Evolutionary conservation across 768 basidiomycete species (phyloP).

Genomic region (Lactifluus volemus): DNA sequence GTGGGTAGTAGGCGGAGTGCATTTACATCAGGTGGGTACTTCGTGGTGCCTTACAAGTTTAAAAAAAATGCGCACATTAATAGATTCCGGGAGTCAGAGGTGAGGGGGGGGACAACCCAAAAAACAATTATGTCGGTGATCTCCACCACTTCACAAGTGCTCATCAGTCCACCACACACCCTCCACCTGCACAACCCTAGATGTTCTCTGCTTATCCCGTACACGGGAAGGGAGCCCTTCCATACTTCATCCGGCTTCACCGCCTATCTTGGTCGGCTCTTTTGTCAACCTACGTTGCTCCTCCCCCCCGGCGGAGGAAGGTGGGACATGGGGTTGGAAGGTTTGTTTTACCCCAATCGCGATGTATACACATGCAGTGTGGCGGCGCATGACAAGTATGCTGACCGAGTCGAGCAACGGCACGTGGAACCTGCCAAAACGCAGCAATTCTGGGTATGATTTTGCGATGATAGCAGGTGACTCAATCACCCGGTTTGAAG

Average conservation of each 20-base stretch:
- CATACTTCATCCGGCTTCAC: constrained; percentile 19
- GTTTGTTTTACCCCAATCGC: constrained; percentile 58
- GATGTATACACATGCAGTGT: constrained; percentile 42
- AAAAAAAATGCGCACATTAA: neutral
- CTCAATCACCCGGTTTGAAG: neutral
- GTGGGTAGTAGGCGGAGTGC: too few species aligned
- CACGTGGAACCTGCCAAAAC: constrained; percentile 55
- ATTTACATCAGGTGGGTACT: neutral
- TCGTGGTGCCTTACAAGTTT: neutral
- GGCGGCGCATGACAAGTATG: constrained; percentile 37
- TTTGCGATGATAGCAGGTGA: neutral
- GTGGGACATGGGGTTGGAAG: constrained; percentile 35
- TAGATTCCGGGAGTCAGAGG: neutral
- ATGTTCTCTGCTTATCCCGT: constrained; percentile 38
- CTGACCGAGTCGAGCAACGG: constrained; percentile 43
- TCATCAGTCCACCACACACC: constrained; percentile 42
- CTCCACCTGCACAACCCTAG: constrained; percentile 52
- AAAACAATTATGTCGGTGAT: neutral
- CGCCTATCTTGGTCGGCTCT: constrained; percentile 29
- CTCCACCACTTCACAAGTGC: neutral
- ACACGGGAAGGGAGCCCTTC: constrained; percentile 24
- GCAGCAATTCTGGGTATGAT: constrained; percentile 56
- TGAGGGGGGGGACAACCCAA: neutral
- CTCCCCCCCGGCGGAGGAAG: constrained; percentile 44
- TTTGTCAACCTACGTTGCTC: constrained; percentile 22